These are phyloP conservation scores for Rhexocercosporidium sp. DNA, from an alignment of 2,329 filamentous ascomycete species.

Conservation along the genomic window DNA sequence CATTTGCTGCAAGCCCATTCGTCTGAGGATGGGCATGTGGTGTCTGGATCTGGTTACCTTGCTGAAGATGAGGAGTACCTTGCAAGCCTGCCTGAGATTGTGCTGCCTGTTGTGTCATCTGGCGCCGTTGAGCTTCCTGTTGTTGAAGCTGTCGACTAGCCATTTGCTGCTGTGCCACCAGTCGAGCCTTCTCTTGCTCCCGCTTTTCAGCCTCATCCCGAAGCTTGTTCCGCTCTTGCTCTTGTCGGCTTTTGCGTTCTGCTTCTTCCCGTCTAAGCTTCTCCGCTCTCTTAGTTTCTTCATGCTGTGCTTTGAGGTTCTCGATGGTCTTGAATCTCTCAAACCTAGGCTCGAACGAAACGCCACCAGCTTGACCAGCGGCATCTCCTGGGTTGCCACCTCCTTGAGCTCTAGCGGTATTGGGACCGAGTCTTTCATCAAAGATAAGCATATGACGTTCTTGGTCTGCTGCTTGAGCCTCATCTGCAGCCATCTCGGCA, in stretches of 20 bases:
- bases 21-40: slow-evolving; percentile 51
- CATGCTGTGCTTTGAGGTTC: slow-evolving; percentile 78
- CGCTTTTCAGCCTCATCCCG: slow-evolving; percentile 40
- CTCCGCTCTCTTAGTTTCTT: slow-evolving; percentile 78
- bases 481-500: slow-evolving; percentile 92
- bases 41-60: slow-evolving; percentile 43
- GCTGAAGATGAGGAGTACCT: slow-evolving; percentile 30
- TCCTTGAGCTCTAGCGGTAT: slow-evolving; percentile 60
- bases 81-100: slow-evolving; percentile 43
- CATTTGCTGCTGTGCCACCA: slow-evolving; percentile 43
- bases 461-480: slow-evolving; percentile 85
- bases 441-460: slow-evolving; percentile 92
- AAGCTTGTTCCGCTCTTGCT: slow-evolving; percentile 52
- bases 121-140: slow-evolving; percentile 42
- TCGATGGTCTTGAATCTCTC: slow-evolving; percentile 91
- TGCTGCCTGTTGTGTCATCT: slow-evolving; percentile 25
- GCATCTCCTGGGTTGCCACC: slow-evolving; percentile 65
- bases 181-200: slow-evolving; percentile 42
- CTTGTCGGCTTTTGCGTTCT: slow-evolving; percentile 54
- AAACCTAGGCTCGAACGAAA: slow-evolving; percentile 84
- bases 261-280: slow-evolving; percentile 64
- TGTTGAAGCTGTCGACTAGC: slow-evolving; percentile 46
- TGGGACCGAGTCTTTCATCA: slow-evolving; percentile 78
- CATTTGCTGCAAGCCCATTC: slow-evolving; percentile 49
- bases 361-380: slow-evolving; percentile 72